Evolutionary conservation across 495 filamentous ascomycete species (phyloP).

Genomic region (Glutinoglossum americanum): DNA sequence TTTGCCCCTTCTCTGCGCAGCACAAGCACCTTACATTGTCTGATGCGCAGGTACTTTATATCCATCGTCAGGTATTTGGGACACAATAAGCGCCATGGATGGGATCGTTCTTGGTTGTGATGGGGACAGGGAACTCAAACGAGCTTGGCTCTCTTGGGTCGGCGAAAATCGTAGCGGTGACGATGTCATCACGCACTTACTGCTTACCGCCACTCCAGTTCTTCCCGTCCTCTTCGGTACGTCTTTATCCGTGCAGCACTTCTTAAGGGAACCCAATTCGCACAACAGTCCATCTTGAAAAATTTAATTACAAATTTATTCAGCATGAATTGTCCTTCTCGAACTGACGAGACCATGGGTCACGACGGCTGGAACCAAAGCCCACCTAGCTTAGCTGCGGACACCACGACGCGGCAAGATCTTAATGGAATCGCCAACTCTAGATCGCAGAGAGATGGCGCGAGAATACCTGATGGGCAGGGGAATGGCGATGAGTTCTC

Average conservation of each 20-base stretch:
- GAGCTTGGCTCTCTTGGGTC: background rate
- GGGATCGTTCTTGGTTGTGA: background rate
- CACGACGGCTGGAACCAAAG: conserved; percentile 39
- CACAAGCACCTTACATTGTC: no score
- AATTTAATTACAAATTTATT: background rate
- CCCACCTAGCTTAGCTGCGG: conserved; percentile 30
- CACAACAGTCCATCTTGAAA: background rate
- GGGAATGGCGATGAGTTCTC: background rate
- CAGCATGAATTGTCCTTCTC: conserved; percentile 41
- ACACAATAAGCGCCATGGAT: background rate
- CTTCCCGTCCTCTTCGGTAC: background rate
- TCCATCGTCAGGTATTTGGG: background rate
- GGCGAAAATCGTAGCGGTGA: background rate
- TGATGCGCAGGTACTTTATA: no score
- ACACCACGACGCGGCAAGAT: conserved; percentile 38
- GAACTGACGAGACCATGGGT: conserved; percentile 33
- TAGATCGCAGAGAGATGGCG: background rate
- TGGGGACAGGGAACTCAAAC: background rate
- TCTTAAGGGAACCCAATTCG: background rate
- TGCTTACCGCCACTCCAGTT: background rate
- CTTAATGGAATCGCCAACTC: conserved; percentile 32
- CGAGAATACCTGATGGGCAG: background rate
- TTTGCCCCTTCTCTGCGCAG: no score
- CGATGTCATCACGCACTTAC: background rate
- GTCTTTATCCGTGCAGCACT: background rate